These are phyloP conservation scores for Delitschia confertaspora DNA, from an alignment of 495 filamentous ascomycete species.

Conservation along the genomic window DNA sequence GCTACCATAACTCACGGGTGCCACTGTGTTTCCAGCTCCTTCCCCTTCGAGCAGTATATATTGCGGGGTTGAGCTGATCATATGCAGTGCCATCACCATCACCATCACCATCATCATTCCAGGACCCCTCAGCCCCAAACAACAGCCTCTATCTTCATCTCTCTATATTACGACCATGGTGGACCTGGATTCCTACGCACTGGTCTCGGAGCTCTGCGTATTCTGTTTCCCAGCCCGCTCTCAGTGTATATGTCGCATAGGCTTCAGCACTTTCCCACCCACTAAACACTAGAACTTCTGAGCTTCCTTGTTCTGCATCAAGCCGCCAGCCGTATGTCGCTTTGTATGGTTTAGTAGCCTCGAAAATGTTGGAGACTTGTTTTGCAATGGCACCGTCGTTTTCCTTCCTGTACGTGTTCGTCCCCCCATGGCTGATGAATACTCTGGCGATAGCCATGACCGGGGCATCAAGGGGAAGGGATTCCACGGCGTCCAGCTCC, in stretches of 20 bases:
- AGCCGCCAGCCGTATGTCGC: constrained; percentile 15
- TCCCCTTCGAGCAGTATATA: constrained; percentile 11
- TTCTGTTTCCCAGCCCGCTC: constrained; percentile 1
- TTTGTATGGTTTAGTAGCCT: constrained; percentile 11
- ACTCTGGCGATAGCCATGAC: constrained; percentile 18
- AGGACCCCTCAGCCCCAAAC: neutral
- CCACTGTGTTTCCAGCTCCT: too few species aligned
- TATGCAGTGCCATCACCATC: neutral
- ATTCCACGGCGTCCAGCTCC: constrained; percentile 16
- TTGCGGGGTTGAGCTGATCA: constrained; percentile 11
- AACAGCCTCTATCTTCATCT: neutral
- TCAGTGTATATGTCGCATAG: constrained; percentile 11
- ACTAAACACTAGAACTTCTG: constrained; percentile 17
- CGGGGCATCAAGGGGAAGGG: constrained; percentile 21
- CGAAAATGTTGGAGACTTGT: constrained; percentile 1
- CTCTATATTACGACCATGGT: constrained; percentile 15
- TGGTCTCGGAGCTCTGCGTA: constrained; percentile 3
- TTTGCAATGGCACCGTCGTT: neutral
- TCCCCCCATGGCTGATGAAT: constrained; percentile 3
- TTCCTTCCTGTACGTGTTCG: constrained; percentile 19
- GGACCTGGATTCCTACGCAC: constrained; percentile 7
- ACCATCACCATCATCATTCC: neutral
- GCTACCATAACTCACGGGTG: too few species aligned
- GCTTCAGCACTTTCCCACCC: constrained; percentile 19
- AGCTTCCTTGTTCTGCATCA: constrained; percentile 15